Evolutionary conservation across 169 alveolate genomes (phyloP).

Genomic region (Plasmodium adleri): DNA sequence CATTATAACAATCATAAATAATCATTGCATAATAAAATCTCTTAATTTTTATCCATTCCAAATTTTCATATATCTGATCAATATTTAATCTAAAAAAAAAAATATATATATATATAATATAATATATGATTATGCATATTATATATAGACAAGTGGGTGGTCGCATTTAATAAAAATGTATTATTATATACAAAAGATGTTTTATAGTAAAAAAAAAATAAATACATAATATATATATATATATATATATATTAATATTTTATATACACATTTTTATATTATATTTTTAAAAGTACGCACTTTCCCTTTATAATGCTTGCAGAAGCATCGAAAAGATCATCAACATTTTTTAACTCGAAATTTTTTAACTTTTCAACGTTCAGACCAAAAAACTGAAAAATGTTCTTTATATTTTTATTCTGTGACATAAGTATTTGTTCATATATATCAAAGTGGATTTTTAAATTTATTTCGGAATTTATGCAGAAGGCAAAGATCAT

Average conservation of each 20-base stretch:
- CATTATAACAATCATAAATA: slow-evolving; percentile 44
- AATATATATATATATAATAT: not conserved
- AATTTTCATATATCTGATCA: slow-evolving; percentile 45
- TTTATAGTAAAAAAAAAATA: not conserved
- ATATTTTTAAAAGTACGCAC: slow-evolving; percentile 12
- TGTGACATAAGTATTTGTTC: slow-evolving; percentile 19
- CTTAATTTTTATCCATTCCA: slow-evolving; percentile 67
- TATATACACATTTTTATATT: not conserved
- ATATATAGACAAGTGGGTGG: not conserved
- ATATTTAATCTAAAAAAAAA: slow-evolving; percentile 26
- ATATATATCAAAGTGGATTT: slow-evolving; percentile 48
- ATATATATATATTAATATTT: not conserved
- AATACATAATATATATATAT: not conserved
- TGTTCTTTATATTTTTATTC: slow-evolving; percentile 2
- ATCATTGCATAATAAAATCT: slow-evolving; percentile 61
- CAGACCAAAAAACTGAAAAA: slow-evolving; percentile 41
- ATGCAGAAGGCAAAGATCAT: slow-evolving; percentile 69
- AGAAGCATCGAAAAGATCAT: slow-evolving; percentile 5
- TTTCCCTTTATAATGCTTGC: slow-evolving; percentile 22
- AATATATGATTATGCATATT: not conserved
- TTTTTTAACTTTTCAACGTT: slow-evolving; percentile 23
- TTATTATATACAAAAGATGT: too few species aligned
- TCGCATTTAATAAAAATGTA: too few species aligned
- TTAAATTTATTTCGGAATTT: slow-evolving; percentile 34
- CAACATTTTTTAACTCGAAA: slow-evolving; percentile 3